Evolutionary conservation across 1,284 basidiomycete genomes (phyloP), one percentile per base, ranked within the genome.

Genomic region (Singerocomus inundabilis): DNA sequence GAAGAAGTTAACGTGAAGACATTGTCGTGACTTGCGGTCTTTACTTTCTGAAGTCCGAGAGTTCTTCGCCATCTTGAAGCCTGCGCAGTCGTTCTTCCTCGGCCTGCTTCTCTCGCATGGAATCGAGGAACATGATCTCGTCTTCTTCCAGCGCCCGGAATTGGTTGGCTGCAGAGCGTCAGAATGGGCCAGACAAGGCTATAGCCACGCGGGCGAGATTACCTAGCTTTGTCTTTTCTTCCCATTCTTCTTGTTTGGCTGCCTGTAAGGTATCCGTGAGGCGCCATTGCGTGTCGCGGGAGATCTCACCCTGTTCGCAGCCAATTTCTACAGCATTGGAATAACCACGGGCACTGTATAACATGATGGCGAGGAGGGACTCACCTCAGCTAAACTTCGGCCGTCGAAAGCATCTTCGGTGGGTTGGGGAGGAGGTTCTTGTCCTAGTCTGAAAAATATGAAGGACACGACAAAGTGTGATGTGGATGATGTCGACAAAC

Each of bases 191-290:
- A 39, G 52, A 40, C 51, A 33, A 44, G 48, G 36, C 24, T 30
- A 36, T 33, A 12, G 35, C 28, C 29, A 33, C 29, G 15, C 29
- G 35, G 40, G 26, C 36, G 24, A 48, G 29, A 53, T 54, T 55
- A 85, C 87, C 87, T 71, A 96, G 79, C 68, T 93, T 94, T 65
- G 88, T 91, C 67, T 89, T 89, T 66, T 92, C 88, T 64, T 95
- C 93, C 89, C 91, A 95, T 81, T 93, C 89, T 70, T 94, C 91
- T 71, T 93, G 90, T 69, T 94, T 94, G 56, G 87, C 83, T 62
- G 84, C 81, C 89, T 91, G 57, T 55, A 57, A 16, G 53, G 60
- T 57, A 55, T 64, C 46, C 62, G 56, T 57, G 44, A 53, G 51
- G 36, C 48, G 55, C 42, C 42, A 38, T 33, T 9, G 51, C 49